Conservation (phyloP, 2,329 filamentous ascomycete species). For the Trichophyton benhamiae region DNA sequence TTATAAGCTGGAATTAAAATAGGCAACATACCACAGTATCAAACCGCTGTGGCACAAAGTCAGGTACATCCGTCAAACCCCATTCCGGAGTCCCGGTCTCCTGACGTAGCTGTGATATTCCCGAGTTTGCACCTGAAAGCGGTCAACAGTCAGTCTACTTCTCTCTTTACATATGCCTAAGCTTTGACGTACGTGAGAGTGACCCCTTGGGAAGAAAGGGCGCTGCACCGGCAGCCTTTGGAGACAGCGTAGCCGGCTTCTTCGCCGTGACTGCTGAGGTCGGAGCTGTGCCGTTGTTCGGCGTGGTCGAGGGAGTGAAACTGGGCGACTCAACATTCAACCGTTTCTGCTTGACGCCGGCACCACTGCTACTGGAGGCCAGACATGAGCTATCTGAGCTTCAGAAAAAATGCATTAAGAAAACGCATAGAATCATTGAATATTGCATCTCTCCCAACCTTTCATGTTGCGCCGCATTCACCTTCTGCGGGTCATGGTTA, state of each 20-base stretch:
- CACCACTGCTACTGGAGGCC: not conserved
- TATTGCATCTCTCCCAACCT: slow-evolving; percentile 22
- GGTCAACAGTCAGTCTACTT: not conserved
- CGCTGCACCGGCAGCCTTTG: slow-evolving; percentile 78
- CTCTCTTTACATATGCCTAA: not conserved
- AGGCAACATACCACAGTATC: slow-evolving; percentile 31
- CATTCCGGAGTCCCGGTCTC: slow-evolving; percentile 33
- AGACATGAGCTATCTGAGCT: slow-evolving; percentile 3
- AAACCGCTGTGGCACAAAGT: slow-evolving; percentile 45
- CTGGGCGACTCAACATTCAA: slow-evolving; percentile 94
- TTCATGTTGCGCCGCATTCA: slow-evolving; percentile 23
- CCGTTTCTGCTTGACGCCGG: slow-evolving; percentile 45
- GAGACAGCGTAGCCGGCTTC: slow-evolving; percentile 53
- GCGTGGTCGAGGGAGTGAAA: slow-evolving; percentile 57
- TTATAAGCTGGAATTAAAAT: not conserved
- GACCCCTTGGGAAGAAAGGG: slow-evolving; percentile 36
- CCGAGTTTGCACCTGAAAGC: slow-evolving; percentile 6
- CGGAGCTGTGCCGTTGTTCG: slow-evolving; percentile 27
- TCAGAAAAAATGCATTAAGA: not conserved
- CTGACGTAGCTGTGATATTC: slow-evolving; percentile 20
- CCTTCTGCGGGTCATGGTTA: slow-evolving; percentile 66
- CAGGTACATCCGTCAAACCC: slow-evolving; percentile 34
- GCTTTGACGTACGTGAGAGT: slow-evolving; percentile 23
- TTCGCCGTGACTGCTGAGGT: slow-evolving; percentile 46
- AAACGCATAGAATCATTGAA: not conserved